These are phyloP conservation scores for Colletotrichum endophyticum DNA, from an alignment of 2,329 filamentous ascomycete species.

Conservation along the genomic window DNA sequence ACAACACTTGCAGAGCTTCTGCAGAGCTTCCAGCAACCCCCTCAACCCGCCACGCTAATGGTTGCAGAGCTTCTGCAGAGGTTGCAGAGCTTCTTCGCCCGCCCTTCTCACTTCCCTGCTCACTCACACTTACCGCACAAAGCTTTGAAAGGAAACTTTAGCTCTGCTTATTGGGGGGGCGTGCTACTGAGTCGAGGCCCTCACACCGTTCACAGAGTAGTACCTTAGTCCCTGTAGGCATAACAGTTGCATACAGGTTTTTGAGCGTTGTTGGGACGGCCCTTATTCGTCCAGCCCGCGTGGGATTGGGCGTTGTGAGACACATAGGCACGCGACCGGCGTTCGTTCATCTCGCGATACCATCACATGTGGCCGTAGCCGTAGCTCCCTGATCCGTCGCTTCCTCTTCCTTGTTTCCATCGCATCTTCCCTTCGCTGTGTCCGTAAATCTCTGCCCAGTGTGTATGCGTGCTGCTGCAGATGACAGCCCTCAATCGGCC, in stretches of 20 bases:
- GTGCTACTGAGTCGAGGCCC: background rate
- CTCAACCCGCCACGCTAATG: conserved; percentile 1
- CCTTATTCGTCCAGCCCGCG: background rate
- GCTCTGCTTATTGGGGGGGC: background rate
- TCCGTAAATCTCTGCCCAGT: background rate
- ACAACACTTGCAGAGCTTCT: conserved; percentile 16
- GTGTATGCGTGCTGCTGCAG: background rate
- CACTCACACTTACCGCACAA: background rate
- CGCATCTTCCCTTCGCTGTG: background rate
- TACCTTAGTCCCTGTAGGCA: background rate
- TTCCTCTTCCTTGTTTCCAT: background rate
- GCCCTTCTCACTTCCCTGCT: background rate
- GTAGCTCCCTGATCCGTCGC: background rate
- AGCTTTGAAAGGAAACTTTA: conserved; percentile 4
- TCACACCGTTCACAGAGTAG: background rate
- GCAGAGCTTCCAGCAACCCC: conserved; percentile 14
- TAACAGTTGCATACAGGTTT: background rate
- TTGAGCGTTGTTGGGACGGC: background rate
- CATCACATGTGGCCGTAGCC: conserved; percentile 5
- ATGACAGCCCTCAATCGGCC: background rate
- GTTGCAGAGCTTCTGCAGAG: conserved; percentile 20
- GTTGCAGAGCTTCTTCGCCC: background rate
- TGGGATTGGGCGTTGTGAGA: background rate
- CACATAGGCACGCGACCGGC: conserved; percentile 17
- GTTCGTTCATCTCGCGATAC: conserved; percentile 1